These are phyloP conservation scores for Pythium brachiatum DNA, from an alignment of 352 stramenopile species.

Conservation along the genomic window DNA sequence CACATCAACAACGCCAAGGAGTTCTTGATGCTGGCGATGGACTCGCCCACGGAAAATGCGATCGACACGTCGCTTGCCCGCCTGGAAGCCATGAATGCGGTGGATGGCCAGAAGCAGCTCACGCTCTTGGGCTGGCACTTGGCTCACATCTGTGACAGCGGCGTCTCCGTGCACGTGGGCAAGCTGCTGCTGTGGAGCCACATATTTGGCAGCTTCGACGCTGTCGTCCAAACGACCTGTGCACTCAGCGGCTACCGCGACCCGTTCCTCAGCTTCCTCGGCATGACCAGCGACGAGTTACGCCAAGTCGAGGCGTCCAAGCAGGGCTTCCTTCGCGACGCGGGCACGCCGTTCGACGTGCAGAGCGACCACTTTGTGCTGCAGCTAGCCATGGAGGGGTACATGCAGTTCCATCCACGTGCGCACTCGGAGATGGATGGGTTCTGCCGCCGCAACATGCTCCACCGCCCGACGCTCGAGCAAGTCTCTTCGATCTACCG, in stretches of 20 bases:
- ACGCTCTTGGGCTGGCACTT: constrained; percentile 78
- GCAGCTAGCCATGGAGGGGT: constrained; percentile 63
- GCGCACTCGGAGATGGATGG: constrained; percentile 36
- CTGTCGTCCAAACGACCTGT: constrained; percentile 60
- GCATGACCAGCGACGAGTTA: constrained; percentile 59
- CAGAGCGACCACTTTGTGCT: constrained; percentile 76
- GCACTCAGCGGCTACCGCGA: constrained; percentile 76
- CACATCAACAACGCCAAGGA: constrained; percentile 60
- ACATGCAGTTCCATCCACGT: constrained; percentile 38
- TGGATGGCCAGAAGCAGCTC: constrained; percentile 34
- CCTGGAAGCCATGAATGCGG: constrained; percentile 76
- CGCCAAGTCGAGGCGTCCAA: constrained; percentile 57
- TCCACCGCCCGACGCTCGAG: constrained; percentile 60
- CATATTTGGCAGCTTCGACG: constrained; percentile 61
- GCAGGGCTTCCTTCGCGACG: constrained; percentile 45
- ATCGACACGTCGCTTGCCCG: constrained; percentile 91
- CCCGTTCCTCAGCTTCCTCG: constrained; percentile 68
- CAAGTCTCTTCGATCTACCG: constrained; percentile 70
- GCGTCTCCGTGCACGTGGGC: constrained; percentile 64
- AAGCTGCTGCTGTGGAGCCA: constrained; percentile 74
- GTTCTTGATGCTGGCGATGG: constrained; percentile 92
- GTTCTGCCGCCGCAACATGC: constrained; percentile 64
- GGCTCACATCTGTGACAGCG: constrained; percentile 62
- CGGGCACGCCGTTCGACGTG: constrained; percentile 33
- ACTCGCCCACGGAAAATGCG: constrained; percentile 88